A percentile compares a stretch with the other conserved stretches of the same genome.
Conservation (phyloP, 73 alveolate genomes). For the Uronychia binucleata region DNA sequence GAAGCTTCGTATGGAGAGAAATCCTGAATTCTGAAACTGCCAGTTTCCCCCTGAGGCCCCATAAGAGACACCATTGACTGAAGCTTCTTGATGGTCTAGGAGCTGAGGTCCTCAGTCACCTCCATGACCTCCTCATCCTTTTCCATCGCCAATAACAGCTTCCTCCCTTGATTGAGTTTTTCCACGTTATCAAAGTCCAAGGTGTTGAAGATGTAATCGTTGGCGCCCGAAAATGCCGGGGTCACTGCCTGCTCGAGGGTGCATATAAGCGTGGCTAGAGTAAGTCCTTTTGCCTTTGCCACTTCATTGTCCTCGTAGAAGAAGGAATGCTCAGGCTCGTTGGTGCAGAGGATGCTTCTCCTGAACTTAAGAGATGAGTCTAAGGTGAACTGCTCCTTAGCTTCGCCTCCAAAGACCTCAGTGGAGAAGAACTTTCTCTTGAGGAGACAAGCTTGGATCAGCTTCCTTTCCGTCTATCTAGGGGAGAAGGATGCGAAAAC, state of each 20-base stretch:
- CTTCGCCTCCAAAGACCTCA: neutral
- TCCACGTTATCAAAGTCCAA: neutral
- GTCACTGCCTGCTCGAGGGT: neutral
- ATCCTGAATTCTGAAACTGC: neutral
- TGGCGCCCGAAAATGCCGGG: neutral
- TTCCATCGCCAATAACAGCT: neutral
- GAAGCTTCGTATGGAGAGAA: neutral
- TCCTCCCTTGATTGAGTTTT: neutral
- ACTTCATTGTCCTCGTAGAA: neutral
- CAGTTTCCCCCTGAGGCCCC: neutral
- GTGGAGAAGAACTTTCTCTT: neutral
- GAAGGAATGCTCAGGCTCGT: neutral
- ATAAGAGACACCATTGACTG: neutral
- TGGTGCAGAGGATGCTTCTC: neutral
- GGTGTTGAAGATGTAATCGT: neutral
- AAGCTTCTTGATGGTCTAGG: neutral
- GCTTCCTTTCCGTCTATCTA: too few relatives aligned
- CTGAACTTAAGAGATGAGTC: too few relatives aligned
- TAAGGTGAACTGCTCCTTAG: too few relatives aligned
- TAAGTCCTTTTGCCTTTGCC: neutral
- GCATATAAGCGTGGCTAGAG: neutral
- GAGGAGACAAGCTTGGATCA: neutral
- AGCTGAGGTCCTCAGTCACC: neutral
- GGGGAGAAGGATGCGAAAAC: neutral
- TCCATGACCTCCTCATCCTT: neutral